phyloP scores from a whole-genome alignment of 331 rosid species.

The Prunus yedoensis region DNA sequence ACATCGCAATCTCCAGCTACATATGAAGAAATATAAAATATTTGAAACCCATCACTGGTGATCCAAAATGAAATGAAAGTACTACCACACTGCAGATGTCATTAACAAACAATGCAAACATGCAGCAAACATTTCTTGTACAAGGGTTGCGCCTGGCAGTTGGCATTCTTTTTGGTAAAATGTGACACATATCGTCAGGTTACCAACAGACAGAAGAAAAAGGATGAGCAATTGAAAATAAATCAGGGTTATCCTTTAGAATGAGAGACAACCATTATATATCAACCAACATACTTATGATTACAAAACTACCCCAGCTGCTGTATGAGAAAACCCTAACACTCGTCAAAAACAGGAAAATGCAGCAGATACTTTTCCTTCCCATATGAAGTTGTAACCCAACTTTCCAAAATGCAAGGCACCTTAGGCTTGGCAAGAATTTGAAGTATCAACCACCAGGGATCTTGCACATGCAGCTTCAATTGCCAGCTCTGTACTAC shows the following conservation, averaged over 20 bases:
- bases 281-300: neutral
- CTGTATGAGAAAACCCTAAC: neutral
- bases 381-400: neutral
- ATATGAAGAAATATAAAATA: conserved; percentile 26
- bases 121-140: neutral
- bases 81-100: neutral
- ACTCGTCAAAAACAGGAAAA: neutral
- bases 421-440: neutral
- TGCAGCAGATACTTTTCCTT: neutral
- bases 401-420: neutral
- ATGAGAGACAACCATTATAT: neutral
- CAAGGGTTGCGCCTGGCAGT: neutral
- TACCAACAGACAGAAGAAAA: neutral
- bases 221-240: neutral
- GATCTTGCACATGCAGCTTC: conserved; percentile 65
- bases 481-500: conserved; percentile 77
- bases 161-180: neutral
- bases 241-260: neutral
- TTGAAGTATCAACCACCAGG: neutral
- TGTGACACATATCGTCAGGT: neutral
- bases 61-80: neutral
- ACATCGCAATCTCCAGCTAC: conserved; percentile 84
- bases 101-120: neutral
- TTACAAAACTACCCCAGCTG: neutral
- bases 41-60: conserved; percentile 33